Evolutionary conservation across 1,139 yeast species (phyloP), one percentile per base, ranked within the genome.

Genomic region (Protomyces inundatus): DNA sequence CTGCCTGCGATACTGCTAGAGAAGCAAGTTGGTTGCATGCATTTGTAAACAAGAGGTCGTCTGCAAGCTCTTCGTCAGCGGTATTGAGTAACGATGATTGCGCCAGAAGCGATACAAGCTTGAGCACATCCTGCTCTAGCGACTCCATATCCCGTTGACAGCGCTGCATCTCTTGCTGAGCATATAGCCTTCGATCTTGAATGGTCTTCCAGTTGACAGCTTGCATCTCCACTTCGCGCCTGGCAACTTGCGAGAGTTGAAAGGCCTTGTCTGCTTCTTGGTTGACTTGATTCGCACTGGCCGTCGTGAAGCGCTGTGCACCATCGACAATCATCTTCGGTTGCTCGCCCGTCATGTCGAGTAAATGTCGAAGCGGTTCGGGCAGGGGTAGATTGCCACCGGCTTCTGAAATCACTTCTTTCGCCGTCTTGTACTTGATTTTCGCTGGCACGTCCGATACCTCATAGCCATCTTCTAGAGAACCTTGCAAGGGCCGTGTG

Each of bases 341-440:
- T 6, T 65, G 66, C 6, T 67, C 64, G 1, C 70, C 69, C 6
- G 72, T 70, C 75, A 73, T 70, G 61, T 74, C 75, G 3, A 75
- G 68, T 23, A 75, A 68, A 30, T 67, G 61, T 74, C 73, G 64
- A 76, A 70, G 32, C 69, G 71, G 16, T 65, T 59, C 37, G 0
- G 84, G 82, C 3, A 81, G 74, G 0, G 66, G 68, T 10, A 78
- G 69, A 0, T 79, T 80, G 14, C 66, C 64, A 63, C 79, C 80
- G 63, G 81, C 68, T 40, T 75, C 79, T 12, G 70, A 60, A 63
- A 78, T 80, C 61, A 82, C 68, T 45, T 75, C 79, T 12, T 71
- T 70, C 9, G 81, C 73, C 3, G 81, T 73, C 51, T 74, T 76
- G 66, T 73, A 79, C n/a, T 69, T 69, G 4, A 71, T 71, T 51